These are phyloP conservation scores for Raphanus raphanistrum DNA, from an alignment of 345 rosid genomes.

Conservation along the genomic window DNA sequence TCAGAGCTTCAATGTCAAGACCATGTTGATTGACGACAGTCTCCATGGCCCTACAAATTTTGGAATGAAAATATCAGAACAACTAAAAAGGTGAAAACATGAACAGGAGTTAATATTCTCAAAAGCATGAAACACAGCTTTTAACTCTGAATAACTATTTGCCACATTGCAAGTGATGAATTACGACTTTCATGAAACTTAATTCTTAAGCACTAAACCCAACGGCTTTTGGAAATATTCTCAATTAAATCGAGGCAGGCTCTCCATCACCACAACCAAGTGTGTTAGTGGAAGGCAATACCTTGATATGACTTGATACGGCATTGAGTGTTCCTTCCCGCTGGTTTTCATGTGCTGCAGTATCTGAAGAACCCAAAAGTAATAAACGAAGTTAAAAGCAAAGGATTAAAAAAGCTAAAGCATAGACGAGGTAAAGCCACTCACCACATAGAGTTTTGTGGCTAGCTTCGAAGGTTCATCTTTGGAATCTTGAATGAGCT, in stretches of 20 bases:
- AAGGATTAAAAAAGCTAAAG: neutral
- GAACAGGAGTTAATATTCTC: conserved; percentile 1
- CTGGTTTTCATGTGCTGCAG: conserved; percentile 96
- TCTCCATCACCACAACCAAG: neutral
- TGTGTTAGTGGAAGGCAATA: conserved; percentile 26
- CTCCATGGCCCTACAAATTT: conserved; percentile 83
- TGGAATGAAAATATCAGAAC: conserved; percentile 33
- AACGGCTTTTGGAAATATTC: neutral
- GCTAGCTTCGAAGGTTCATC: conserved; percentile 96
- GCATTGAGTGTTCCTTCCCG: conserved; percentile 99
- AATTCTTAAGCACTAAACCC: conserved; percentile 3
- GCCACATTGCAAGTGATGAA: conserved; percentile 5
- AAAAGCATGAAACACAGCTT: neutral
- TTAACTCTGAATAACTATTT: neutral
- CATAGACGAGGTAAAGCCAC: neutral
- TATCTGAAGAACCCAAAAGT: conserved; percentile 53
- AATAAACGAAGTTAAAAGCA: conserved; percentile 27
- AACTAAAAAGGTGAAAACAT: neutral
- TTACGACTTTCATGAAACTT: neutral
- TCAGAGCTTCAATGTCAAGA: conserved; percentile 89
- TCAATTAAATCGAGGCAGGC: neutral
- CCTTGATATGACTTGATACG: conserved; percentile 99
- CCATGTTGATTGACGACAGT: conserved; percentile 90
- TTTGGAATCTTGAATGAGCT: conserved; percentile 94
- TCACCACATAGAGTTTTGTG: conserved; percentile 87